Percentiles rank a stretch among this genome's conserved stretches.
phyloP scores from a whole-genome alignment of 1,139 yeast genomes.

The Kurtzmaniella quercitrusa region DNA sequence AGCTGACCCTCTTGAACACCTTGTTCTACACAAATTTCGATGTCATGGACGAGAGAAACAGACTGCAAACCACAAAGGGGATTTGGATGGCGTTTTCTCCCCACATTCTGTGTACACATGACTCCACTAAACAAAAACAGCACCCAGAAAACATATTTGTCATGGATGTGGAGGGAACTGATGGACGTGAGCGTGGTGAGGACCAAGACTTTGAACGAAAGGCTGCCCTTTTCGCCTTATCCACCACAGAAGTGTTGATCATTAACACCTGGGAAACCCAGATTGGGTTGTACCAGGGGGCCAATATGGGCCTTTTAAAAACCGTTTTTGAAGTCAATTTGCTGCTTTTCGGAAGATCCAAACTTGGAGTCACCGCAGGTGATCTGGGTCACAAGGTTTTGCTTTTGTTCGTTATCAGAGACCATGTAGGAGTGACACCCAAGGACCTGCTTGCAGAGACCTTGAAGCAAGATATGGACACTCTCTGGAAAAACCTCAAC shows the following conservation, averaged over 20 bases:
- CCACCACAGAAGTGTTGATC: conserved; percentile 87
- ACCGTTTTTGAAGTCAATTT: conserved; percentile 95
- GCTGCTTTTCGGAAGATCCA: conserved; percentile 59
- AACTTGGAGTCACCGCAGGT: conserved; percentile 26
- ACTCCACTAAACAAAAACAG: conserved; percentile 13
- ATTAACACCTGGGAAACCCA: conserved; percentile 97
- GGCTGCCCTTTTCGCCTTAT: conserved; percentile 89
- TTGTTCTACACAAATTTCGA: conserved; percentile 85
- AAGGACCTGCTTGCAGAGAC: conserved; percentile 66
- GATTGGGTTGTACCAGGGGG: conserved; percentile 95
- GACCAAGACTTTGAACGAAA: conserved; percentile 97
- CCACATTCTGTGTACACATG: conserved; percentile 25
- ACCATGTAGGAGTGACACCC: conserved; percentile 87
- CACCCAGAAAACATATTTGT: conserved; percentile 55
- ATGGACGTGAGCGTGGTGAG: conserved; percentile 96
- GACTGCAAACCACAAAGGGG: conserved; percentile 91
- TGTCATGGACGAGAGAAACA: conserved; percentile 82
- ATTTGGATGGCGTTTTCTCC: conserved; percentile 83
- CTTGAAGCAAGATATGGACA: conserved; percentile 61
- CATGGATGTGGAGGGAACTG: conserved; percentile 97
- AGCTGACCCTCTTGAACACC: conserved; percentile 81
- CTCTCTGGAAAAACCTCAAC: conserved; percentile 73
- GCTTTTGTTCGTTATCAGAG: conserved; percentile 84
- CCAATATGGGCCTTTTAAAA: conserved; percentile 90
- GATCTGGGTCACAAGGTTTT: conserved; percentile 56